Evolutionary conservation across 805 yeast species (phyloP), one percentile per base, ranked within the genome.

Genomic region (Saturnispora bothae): DNA sequence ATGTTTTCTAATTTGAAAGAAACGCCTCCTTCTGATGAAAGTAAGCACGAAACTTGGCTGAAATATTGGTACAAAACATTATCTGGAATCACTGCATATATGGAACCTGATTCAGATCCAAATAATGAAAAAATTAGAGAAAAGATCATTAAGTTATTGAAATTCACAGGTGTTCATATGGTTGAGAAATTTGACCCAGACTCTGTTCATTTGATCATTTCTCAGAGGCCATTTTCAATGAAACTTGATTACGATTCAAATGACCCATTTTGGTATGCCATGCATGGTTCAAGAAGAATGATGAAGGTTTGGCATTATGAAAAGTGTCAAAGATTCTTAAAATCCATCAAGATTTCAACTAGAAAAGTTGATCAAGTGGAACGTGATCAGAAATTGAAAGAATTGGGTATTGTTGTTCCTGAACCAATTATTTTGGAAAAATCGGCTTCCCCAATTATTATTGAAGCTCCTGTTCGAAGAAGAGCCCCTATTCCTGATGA

Each of bases 261-360:
- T 46, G 76, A 73, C 50, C 64, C 68, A 4, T 72, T 70, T 48
- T 59, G 64, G 40, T 63, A 65, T 43, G 36, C 36, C 12, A 75
- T 70, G 15, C 53, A 59, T 28, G 54, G 57, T 15, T 57, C 64
- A 31, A 65, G 68, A 43, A 32, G 40, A 28, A 28, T 28, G 21
- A 70, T 71, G 41, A 73, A 73, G 48, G 78, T 72, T 17, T 73
- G 79, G 79, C 73, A 69, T 51, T 70, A 64, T 46, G 76, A 71
- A 42, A 73, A 73, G 53, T 75, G 72, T 17, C 68, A 69, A 45
- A 54, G 78, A 31, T 73, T 73, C 43, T 65, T 73, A 50, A 70
- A 69, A 47, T 66, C 69, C 45, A 56, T 73, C 44, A 59, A 73
- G 65, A 37, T 66, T 53, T 39, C 62, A 34, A 49, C 65, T 51